Percentiles rank a stretch among this genome's conserved stretches.
Conservation (phyloP, 2,329 filamentous ascomycete genomes). For the Calonectria montana region DNA sequence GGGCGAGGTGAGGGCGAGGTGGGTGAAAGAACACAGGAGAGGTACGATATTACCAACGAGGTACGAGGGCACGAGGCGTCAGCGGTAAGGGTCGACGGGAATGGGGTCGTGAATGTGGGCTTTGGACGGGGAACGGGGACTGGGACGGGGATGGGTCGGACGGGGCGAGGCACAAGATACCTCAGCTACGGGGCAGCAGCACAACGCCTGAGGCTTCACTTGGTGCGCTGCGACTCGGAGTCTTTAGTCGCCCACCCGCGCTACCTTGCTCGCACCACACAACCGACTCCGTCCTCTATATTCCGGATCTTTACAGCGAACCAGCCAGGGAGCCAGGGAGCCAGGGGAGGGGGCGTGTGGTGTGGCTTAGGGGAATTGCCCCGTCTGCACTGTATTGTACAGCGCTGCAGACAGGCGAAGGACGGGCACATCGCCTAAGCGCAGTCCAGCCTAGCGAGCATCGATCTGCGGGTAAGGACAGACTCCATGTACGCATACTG, state of each 20-base stretch:
- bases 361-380: not conserved
- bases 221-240: not conserved
- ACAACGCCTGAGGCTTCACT: slow-evolving; percentile 30
- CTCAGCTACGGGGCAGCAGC: not conserved
- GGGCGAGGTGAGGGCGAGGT: slow-evolving; percentile 2
- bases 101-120: slow-evolving; percentile 21
- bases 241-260: not conserved
- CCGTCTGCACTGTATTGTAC: not conserved
- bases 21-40: slow-evolving; percentile 1
- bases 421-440: not conserved
- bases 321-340: not conserved
- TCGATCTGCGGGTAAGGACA: slow-evolving; percentile 12
- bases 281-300: not conserved
- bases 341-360: not conserved
- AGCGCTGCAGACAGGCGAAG: not conserved
- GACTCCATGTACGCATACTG: not conserved
- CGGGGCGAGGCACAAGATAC: slow-evolving; percentile 40
- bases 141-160: slow-evolving; percentile 33
- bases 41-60: slow-evolving; percentile 18
- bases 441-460: slow-evolving; percentile 6
- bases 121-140: slow-evolving; percentile 33
- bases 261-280: not conserved
- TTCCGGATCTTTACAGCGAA: not conserved
- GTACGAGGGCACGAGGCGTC: slow-evolving; percentile 24
- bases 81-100: slow-evolving; percentile 24